phyloP scores from a whole-genome alignment of 2,329 filamentous ascomycete genomes.

The Chaetomiaceae sp. region DNA sequence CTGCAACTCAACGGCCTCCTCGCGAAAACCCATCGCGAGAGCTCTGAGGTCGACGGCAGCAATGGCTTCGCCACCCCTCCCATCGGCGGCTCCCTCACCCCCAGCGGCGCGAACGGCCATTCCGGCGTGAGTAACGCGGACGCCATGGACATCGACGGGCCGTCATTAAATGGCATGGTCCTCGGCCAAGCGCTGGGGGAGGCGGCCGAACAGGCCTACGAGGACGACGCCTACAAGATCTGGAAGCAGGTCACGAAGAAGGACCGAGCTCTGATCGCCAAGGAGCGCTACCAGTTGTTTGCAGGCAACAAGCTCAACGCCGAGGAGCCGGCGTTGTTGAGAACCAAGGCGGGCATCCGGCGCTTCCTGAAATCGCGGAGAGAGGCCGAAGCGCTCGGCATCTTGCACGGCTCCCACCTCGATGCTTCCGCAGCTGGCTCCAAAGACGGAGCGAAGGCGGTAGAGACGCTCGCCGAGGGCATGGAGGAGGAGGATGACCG shows the following conservation, averaged over 20 bases:
- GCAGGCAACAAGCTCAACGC: slow-evolving; percentile 76
- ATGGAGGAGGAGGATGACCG: slow-evolving; percentile 84
- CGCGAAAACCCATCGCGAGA: slow-evolving; percentile 56
- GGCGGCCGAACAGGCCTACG: slow-evolving; percentile 68
- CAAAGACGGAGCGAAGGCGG: slow-evolving; percentile 44
- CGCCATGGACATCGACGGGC: slow-evolving; percentile 80
- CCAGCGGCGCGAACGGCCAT: slow-evolving; percentile 63
- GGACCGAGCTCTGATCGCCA: slow-evolving; percentile 79
- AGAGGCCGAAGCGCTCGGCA: slow-evolving; percentile 53
- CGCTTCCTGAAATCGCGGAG: slow-evolving; percentile 77
- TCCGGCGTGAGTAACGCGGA: slow-evolving; percentile 72
- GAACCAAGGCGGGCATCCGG: slow-evolving; percentile 84
- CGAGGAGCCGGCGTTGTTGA: slow-evolving; percentile 81
- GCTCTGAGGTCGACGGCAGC: slow-evolving; percentile 79
- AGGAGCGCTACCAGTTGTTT: slow-evolving; percentile 82
- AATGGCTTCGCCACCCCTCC: slow-evolving; percentile 85
- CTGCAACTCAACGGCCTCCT: slow-evolving; percentile 62
- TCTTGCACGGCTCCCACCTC: slow-evolving; percentile 33
- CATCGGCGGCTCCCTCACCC: slow-evolving; percentile 68
- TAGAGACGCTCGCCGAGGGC: slow-evolving; percentile 86
- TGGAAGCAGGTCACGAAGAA: slow-evolving; percentile 99
- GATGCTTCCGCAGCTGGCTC: slow-evolving; percentile 46
- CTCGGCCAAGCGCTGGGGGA: slow-evolving; percentile 60
- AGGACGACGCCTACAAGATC: slow-evolving; percentile 93
- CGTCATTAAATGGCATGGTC: slow-evolving; percentile 62